Base-by-base conservation (phyloP, 495 filamentous ascomycete species). In the Neurospora cerealis region DNA sequence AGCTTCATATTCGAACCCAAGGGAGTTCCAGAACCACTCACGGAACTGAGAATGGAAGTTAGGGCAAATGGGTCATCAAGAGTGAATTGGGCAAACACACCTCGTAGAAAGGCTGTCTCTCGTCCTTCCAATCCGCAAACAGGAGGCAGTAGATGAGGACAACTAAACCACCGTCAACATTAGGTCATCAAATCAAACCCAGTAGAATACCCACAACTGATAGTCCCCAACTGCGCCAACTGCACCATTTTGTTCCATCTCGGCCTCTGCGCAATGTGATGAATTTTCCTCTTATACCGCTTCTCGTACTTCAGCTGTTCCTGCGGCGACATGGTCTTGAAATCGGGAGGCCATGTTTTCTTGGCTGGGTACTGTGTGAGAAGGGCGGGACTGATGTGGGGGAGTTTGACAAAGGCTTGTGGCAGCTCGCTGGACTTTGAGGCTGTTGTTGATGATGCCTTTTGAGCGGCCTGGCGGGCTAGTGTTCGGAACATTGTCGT, bases 321-420 rank as follows among this genome's bases (percentile, higher is more conserved):
- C 79, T 92, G 94, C 19, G 84, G 82, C 5, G 90, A 89, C 70
- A 99, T 88, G 78, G 92, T 91, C 70, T 84, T 83, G 86, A 98
- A 94, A 81, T 98, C 93, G 3, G 96, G 96, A 28, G 96, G 96
- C 96, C 96, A 99, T 81, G 89, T 82, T 74, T 91, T 91, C 81
- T 94, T 93, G n/a, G 93, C 54, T 9, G 54, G 54, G 28, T 66
- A 66, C 15, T 66, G 91, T 80, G 89, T 90, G 87, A 92, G 94
- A 2, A 84, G 88, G 75, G 88, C 90, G 17, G 69, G 75, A 37
- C 75, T 78, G 17, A 74, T 74, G 13, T 66, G 54, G 28, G 54
- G 54, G 6, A 66, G 54, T 34, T 66, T 66, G 54, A 66, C 24
- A 10, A 66, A 19, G 13, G 54, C 24, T 66, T 32, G 28, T 13